These are phyloP conservation scores for Mallotus nudiflorus DNA, from an alignment of 345 rosid species.

Conservation along the genomic window DNA sequence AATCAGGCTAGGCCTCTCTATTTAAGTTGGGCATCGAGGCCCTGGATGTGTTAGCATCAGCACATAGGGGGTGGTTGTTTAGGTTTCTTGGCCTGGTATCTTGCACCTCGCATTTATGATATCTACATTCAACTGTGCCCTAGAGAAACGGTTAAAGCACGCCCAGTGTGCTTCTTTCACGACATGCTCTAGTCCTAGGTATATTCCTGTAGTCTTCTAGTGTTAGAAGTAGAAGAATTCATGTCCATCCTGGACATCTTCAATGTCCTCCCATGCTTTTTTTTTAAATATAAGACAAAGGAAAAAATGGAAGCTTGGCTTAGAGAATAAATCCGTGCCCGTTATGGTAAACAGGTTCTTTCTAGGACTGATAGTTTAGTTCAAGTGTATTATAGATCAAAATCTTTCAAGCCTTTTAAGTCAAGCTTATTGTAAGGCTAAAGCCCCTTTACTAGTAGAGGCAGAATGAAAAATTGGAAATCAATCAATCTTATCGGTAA, in stretches of 20 bases:
- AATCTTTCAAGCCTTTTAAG: no score
- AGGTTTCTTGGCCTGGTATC: not conserved
- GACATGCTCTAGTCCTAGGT: not conserved
- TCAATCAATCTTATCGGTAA: no score
- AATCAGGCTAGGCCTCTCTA: conserved; percentile 2
- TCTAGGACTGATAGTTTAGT: no score
- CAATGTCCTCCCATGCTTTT: conserved; percentile 9
- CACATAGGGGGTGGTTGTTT: not conserved
- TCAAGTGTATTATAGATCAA: no score
- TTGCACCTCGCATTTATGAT: no score
- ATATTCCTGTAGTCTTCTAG: conserved; percentile 5
- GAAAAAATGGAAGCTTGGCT: conserved; percentile 1
- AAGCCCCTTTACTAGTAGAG: no score
- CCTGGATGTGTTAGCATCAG: not conserved
- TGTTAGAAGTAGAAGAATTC: conserved; percentile 6
- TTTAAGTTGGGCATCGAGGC: not conserved
- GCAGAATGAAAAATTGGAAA: no score
- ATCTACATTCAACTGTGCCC: no score
- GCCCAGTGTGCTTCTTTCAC: conserved; percentile 18
- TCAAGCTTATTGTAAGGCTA: no score
- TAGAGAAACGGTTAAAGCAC: conserved; percentile 12
- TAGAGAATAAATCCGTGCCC: no score
- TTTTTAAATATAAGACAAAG: not conserved
- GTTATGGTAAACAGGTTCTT: no score
- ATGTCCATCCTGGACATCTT: conserved; percentile 3